phyloP scores from a whole-genome alignment of 371 early-diverging fungal genomes.

The Caulochytrium protostelioides region DNA sequence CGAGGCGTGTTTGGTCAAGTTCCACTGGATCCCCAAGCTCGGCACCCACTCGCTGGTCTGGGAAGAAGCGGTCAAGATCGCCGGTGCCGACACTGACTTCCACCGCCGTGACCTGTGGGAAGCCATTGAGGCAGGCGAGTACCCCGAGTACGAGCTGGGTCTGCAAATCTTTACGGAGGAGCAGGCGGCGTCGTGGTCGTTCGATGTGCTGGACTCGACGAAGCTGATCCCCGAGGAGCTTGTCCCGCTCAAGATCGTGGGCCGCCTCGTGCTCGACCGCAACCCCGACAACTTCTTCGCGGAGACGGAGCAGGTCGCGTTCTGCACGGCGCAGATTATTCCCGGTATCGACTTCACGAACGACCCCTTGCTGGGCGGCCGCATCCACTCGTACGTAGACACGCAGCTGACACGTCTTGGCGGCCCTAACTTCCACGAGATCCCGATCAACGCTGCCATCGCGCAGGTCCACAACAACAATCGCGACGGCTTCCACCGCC shows the following conservation, averaged over 20 bases:
- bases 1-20: constrained; percentile 50
- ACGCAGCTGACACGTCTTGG: constrained; percentile 58
- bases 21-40: constrained; percentile 65
- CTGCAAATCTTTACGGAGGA: constrained; percentile 51
- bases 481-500: constrained; percentile 45
- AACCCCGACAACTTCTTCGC: constrained; percentile 62
- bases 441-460: constrained; percentile 51
- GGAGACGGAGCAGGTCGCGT: constrained; percentile 57
- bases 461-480: constrained; percentile 36
- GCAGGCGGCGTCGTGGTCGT: constrained; percentile 47
- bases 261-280: constrained; percentile 47
- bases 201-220: constrained; percentile 63
- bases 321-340: constrained; percentile 45
- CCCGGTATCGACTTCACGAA: constrained; percentile 47
- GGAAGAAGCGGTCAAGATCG: constrained; percentile 38
- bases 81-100: constrained; percentile 47
- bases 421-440: constrained; percentile 38
- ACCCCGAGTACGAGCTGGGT: constrained; percentile 49
- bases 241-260: constrained; percentile 46
- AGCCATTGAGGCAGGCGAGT: constrained; percentile 45
- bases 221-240: constrained; percentile 45
- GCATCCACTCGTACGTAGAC: constrained; percentile 53
- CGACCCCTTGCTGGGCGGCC: constrained; percentile 56
- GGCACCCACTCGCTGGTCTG: constrained; percentile 48
- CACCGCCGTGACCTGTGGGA: constrained; percentile 48